Evolutionary conservation across 768 basidiomycete species (phyloP).

Genomic region (Cyclocybe cylindracea): DNA sequence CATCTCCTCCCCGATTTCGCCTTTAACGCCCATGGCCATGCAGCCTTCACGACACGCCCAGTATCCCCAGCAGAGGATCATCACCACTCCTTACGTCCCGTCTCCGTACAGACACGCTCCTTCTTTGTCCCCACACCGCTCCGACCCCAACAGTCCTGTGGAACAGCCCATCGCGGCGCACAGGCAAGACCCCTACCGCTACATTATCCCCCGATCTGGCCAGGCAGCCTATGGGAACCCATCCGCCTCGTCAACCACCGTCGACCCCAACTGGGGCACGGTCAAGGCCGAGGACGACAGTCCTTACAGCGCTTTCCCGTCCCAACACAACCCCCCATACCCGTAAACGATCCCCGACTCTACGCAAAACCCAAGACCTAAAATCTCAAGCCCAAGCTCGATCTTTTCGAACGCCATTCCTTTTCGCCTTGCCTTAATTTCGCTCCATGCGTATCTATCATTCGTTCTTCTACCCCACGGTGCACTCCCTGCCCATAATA

Average conservation of each 20-base stretch:
- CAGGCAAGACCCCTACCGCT: conserved; percentile 36
- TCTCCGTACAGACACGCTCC: conserved; percentile 34
- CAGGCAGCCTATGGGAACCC: conserved; percentile 15
- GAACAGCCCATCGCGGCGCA: conserved; percentile 29
- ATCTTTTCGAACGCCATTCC: background rate
- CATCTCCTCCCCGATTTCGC: conserved; percentile 26
- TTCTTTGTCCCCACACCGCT: conserved; percentile 36
- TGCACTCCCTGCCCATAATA: conserved; percentile 16
- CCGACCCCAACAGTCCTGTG: conserved; percentile 35
- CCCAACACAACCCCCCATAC: conserved; percentile 24
- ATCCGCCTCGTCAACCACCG: conserved; percentile 14
- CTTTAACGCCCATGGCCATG: conserved; percentile 28
- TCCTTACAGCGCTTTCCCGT: conserved; percentile 18
- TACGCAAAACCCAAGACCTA: background rate
- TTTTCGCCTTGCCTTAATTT: background rate
- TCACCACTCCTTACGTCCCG: conserved; percentile 30
- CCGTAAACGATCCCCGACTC: conserved; percentile 9
- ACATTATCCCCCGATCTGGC: conserved; percentile 27
- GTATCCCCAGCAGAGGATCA: conserved; percentile 28
- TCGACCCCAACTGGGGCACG: conserved; percentile 14
- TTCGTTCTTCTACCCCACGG: background rate
- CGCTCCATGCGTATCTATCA: background rate
- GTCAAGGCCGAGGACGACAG: conserved; percentile 33
- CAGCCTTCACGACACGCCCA: conserved; percentile 27
- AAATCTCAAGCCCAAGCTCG: background rate